Evolutionary conservation across 2,329 filamentous ascomycete genomes (phyloP).

Genomic region (Aspergillus sp.): DNA sequence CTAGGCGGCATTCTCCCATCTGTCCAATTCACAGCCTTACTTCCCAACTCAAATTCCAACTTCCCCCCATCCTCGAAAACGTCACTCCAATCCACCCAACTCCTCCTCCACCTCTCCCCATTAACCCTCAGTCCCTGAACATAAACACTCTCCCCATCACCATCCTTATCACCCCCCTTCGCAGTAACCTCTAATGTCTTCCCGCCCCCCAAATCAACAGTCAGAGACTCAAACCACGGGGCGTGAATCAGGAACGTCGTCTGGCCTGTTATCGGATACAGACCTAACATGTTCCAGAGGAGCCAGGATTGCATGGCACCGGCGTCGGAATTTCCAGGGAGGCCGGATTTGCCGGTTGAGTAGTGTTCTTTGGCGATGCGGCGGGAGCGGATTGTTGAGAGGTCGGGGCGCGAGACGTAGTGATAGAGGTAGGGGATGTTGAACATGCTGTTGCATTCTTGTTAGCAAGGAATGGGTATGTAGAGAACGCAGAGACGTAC

Average conservation of each 20-base stretch:
- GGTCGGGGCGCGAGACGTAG: constrained; percentile 57
- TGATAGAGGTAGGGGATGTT: constrained; percentile 63
- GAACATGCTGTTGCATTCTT: constrained; percentile 39
- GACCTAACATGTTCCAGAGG: constrained; percentile 61
- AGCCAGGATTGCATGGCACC: constrained; percentile 68
- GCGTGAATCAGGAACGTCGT: constrained; percentile 60
- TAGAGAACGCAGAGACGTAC: constrained; percentile 21
- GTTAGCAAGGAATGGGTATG: constrained; percentile 1
- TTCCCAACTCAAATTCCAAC: constrained; percentile 59
- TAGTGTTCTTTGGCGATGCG: constrained; percentile 56
- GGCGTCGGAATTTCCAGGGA: constrained; percentile 65
- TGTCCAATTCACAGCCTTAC: constrained; percentile 48
- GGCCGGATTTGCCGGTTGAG: constrained; percentile 46
- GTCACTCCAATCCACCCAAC: constrained; percentile 61
- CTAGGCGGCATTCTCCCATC: constrained; percentile 56
- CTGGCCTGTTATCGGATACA: constrained; percentile 63
- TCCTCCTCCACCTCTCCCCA: constrained; percentile 54
- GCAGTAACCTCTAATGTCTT: constrained; percentile 52
- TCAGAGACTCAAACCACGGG: constrained; percentile 57
- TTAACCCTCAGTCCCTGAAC: constrained; percentile 63
- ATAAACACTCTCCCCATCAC: constrained; percentile 43
- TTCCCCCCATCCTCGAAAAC: constrained; percentile 58
- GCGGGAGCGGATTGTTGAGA: constrained; percentile 54
- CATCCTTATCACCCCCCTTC: constrained; percentile 41
- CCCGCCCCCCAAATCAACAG: constrained; percentile 50